Conservation (phyloP, 2,329 filamentous ascomycete genomes). For the Alternaria metachromatica region DNA sequence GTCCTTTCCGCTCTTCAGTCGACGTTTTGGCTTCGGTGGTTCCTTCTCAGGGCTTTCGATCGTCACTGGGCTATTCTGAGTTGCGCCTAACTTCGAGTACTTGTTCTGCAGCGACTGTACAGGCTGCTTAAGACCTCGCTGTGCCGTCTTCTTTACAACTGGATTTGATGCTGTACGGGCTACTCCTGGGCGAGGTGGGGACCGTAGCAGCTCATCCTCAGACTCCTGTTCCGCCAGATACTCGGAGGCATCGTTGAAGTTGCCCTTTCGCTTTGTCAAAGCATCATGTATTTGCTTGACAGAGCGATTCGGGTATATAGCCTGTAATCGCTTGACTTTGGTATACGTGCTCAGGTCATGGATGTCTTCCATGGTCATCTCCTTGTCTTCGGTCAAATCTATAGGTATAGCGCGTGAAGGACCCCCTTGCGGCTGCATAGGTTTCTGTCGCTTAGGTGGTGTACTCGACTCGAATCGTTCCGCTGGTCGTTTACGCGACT, state of each 20-base stretch:
- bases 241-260: constrained; percentile 60
- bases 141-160: constrained; percentile 56
- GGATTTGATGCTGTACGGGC: constrained; percentile 18
- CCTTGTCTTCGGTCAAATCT: constrained; percentile 28
- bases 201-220: constrained; percentile 45
- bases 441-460: constrained; percentile 33
- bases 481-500: constrained; percentile 37
- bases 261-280: constrained; percentile 58
- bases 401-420: constrained; percentile 46
- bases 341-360: constrained; percentile 56
- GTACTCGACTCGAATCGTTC: constrained; percentile 26
- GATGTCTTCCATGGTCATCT: constrained; percentile 35
- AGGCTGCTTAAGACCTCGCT: constrained; percentile 62
- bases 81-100: constrained; percentile 46
- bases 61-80: constrained; percentile 20
- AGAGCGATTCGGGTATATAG: constrained; percentile 56
- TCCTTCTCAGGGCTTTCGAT: constrained; percentile 25
- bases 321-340: constrained; percentile 61
- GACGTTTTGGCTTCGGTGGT: constrained; percentile 41
- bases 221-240: constrained; percentile 31
- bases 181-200: constrained; percentile 33
- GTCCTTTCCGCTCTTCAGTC: constrained; percentile 57
- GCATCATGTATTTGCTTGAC: constrained; percentile 59
- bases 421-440: constrained; percentile 33
- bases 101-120: constrained; percentile 65